phyloP scores from a whole-genome alignment of 169 alveolate genomes.

The Cryptosporidium tyzzeri region DNA sequence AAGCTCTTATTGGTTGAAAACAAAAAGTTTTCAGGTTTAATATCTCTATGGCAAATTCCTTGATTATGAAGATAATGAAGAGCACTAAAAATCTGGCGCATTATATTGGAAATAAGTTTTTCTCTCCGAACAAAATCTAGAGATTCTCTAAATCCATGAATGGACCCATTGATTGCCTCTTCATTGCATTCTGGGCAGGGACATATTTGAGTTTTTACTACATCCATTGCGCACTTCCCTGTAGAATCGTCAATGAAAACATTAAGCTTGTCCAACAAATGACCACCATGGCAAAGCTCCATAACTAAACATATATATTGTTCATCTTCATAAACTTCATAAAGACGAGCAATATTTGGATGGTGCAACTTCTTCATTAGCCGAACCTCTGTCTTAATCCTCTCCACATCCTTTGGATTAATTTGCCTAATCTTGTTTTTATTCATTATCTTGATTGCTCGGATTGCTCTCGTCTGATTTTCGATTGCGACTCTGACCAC shows the following conservation, averaged over 20 bases:
- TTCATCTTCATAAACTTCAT: constrained; percentile 77
- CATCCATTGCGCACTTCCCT: neutral
- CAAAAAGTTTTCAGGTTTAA: constrained; percentile 87
- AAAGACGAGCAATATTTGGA: constrained; percentile 76
- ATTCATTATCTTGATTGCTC: constrained; percentile 64
- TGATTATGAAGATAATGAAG: constrained; percentile 85
- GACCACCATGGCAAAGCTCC: constrained; percentile 78
- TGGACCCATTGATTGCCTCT: neutral
- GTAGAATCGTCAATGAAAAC: neutral
- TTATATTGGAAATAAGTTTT: constrained; percentile 78
- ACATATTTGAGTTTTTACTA: constrained; percentile 30
- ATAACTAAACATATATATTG: constrained; percentile 72
- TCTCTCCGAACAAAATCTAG: constrained; percentile 43
- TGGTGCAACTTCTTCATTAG: constrained; percentile 77
- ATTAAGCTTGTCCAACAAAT: constrained; percentile 64
- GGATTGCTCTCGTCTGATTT: constrained; percentile 14
- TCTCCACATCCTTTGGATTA: constrained; percentile 76
- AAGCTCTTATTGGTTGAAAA: constrained; percentile 79
- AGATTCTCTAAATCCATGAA: neutral
- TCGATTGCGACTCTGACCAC: constrained; percentile 60
- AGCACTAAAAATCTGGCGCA: constrained; percentile 84
- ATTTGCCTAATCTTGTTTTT: constrained; percentile 63
- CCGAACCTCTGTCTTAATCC: constrained; percentile 78
- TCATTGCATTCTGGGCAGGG: constrained; percentile 76
- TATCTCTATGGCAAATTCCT: constrained; percentile 84